These are phyloP conservation scores for Scheffersomyces stipitis DNA, from an alignment of 805 yeast genomes.

Conservation along the genomic window DNA sequence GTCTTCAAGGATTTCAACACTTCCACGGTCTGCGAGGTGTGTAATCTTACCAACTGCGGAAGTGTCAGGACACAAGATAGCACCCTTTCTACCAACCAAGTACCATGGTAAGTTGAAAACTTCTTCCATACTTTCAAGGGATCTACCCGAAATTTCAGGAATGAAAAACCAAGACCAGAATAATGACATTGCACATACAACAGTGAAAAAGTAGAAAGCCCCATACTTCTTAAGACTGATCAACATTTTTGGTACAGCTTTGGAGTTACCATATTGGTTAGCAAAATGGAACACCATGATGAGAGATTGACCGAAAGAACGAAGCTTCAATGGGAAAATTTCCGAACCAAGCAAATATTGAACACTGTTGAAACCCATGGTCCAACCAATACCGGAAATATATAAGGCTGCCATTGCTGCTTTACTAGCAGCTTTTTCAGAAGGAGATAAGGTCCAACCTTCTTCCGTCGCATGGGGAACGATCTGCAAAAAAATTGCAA, in stretches of 20 bases:
- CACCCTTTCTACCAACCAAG: conserved; percentile 54
- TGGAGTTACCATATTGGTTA: conserved; percentile 57
- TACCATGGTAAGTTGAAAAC: conserved; percentile 58
- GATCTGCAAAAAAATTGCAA: conserved; percentile 45
- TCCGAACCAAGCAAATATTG: conserved; percentile 58
- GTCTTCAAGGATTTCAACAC: no score
- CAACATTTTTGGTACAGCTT: conserved; percentile 54
- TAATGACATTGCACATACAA: conserved; percentile 41
- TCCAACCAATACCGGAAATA: conserved; percentile 57
- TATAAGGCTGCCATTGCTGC: conserved; percentile 53
- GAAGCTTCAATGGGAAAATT: conserved; percentile 50
- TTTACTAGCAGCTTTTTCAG: conserved; percentile 37
- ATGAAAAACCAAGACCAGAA: conserved; percentile 49
- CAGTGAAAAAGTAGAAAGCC: conserved; percentile 52
- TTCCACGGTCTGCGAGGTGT: conserved; percentile 16
- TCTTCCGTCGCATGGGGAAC: conserved; percentile 44
- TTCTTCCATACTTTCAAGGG: conserved; percentile 53
- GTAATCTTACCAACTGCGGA: conserved; percentile 38
- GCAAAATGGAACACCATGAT: conserved; percentile 58
- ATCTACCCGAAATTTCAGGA: conserved; percentile 52
- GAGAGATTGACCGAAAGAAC: conserved; percentile 50
- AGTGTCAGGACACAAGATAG: conserved; percentile 51
- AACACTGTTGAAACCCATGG: conserved; percentile 56
- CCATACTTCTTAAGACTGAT: conserved; percentile 46
- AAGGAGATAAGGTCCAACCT: conserved; percentile 25